Evolutionary conservation across 1,139 yeast species (phyloP), one percentile per base, ranked within the genome.

Genomic region (Torulaspora pretoriensis): DNA sequence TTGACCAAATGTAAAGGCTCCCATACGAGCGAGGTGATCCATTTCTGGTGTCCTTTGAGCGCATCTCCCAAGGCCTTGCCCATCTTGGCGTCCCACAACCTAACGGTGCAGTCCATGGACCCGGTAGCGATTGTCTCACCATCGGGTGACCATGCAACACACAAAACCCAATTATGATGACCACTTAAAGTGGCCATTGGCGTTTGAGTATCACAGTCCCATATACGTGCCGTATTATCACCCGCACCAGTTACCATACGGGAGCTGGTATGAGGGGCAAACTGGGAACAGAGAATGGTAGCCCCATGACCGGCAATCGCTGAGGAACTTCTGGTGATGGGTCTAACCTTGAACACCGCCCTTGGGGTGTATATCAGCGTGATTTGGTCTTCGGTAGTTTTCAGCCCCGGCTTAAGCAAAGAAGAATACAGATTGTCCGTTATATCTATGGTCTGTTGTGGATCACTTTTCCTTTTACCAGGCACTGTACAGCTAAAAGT

Each of bases 161-260:
- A 84, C 38, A 92, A 70, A 7, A 92, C 97, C 96, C 97, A 94
- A 68, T 89, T 89, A 13, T 80, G 71, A 61, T 92, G 99, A 0
- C 98, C 98, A 12, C 72, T 62, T 44, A 94, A 71, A 0, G 95
- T 87, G 49, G 79, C 76, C 60, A 81, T 70, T 4, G 97, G 96
- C 0, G 98, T 92, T 58, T 87, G 95, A 0, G 97, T 90, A 60
- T 88, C 85, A 65, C 96, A 86, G 67, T 90, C 97, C 99, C 99
- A 92, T 42, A 92, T 79, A 61, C 97, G 74, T 3, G 97, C 97
- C n/a, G 97, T 90, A 35, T 85, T 80, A 64, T 92, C 99, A 36
- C 99, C 99, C 7, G 97, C 89, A 37, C 98, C 99, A 0, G 97
- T 84, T 38, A 88, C 94, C 83, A 92, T 81, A 54, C 90, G 72